phyloP scores from a whole-genome alignment of 139 green algal genomes.

The Edaphochlamys debaryana region DNA sequence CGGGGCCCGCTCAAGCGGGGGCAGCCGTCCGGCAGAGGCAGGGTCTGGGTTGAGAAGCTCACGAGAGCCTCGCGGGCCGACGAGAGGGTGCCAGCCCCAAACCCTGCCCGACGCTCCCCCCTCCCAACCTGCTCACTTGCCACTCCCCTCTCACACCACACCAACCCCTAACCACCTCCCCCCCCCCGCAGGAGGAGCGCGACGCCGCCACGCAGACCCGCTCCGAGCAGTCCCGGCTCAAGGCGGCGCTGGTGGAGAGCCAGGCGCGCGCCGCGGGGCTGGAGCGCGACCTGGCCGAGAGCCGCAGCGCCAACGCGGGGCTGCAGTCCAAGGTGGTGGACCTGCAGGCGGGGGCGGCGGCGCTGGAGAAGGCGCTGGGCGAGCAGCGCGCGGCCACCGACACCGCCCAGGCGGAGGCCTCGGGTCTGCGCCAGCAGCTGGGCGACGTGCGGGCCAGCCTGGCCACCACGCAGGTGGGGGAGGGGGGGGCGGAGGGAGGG shows the following conservation, averaged over 20 bases:
- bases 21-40: too few species aligned
- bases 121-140: too few species aligned
- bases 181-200: constrained; percentile 43
- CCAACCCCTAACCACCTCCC: neutral
- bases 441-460: constrained; percentile 16
- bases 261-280: constrained; percentile 36
- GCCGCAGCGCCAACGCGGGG: neutral
- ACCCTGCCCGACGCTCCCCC: too few species aligned
- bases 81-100: too few species aligned
- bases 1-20: too few species aligned
- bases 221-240: constrained; percentile 32
- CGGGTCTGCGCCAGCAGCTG: neutral
- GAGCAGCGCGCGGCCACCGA: neutral
- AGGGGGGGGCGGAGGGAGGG: too few species aligned
- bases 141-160: too few species aligned
- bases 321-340: constrained; percentile 23
- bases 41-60: too few species aligned
- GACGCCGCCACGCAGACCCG: constrained; percentile 18
- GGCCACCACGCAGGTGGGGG: constrained; percentile 21
- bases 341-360: neutral
- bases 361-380: constrained; percentile 20
- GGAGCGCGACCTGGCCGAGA: constrained; percentile 24
- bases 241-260: constrained; percentile 36
- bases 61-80: too few species aligned
- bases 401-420: neutral